Evolutionary conservation across 2,329 filamentous ascomycete genomes (phyloP).

Genomic region (Venturia oleaginea): DNA sequence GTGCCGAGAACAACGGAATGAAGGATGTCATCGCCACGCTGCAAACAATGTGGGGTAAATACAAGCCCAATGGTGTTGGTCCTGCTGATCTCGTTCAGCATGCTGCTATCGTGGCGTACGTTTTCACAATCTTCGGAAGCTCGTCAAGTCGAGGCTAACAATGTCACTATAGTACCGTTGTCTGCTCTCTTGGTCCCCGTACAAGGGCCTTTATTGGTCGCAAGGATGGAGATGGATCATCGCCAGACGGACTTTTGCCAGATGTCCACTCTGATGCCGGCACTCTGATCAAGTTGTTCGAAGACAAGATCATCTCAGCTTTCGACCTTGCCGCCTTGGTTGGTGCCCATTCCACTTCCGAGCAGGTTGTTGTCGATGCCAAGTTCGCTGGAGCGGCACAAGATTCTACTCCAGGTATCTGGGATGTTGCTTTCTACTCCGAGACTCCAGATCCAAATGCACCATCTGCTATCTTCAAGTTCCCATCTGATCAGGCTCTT

Average conservation of each 20-base stretch:
- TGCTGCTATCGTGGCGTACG: conserved; percentile 32
- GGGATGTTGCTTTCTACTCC: conserved; percentile 20
- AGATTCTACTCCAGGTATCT: conserved; percentile 16
- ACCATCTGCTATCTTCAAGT: conserved; percentile 22
- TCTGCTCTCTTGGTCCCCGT: conserved; percentile 43
- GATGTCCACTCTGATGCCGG: conserved; percentile 30
- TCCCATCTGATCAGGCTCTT: conserved; percentile 6
- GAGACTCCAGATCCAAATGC: conserved; percentile 17
- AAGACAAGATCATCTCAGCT: conserved; percentile 41
- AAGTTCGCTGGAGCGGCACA: conserved; percentile 17
- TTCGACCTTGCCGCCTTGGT: conserved; percentile 45
- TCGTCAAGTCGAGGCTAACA: neutral
- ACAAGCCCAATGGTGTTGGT: conserved; percentile 32
- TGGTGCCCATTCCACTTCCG: conserved; percentile 43
- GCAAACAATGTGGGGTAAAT: conserved; percentile 31
- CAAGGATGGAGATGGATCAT: conserved; percentile 9
- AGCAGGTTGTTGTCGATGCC: conserved; percentile 37
- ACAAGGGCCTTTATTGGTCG: conserved; percentile 35
- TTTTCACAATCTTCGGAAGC: neutral
- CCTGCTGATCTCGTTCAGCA: conserved; percentile 48
- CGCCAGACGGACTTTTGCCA: conserved; percentile 20
- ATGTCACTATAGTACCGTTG: conserved; percentile 25
- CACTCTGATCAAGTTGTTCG: conserved; percentile 39
- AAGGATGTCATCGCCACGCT: conserved; percentile 32
- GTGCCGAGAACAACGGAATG: conserved; percentile 37